Evolutionary conservation across 805 yeast genomes (phyloP), one percentile per base, ranked within the genome.

Genomic region (Maudiozyma bulderi): DNA sequence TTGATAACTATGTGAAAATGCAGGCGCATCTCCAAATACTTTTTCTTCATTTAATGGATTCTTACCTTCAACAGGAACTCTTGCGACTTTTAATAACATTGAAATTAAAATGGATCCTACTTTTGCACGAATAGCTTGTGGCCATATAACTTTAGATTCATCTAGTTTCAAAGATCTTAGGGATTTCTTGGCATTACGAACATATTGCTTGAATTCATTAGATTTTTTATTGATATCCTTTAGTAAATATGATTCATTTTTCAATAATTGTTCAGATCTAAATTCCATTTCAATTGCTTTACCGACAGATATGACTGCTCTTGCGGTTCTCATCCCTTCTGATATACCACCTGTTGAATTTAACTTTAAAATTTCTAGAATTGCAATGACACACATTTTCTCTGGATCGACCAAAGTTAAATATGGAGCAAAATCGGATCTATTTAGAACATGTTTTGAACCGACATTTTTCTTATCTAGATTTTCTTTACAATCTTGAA

Each of bases 1-100:
- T 65, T 87, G 95, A 65, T 86, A 90, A 4, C 88, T 78, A 61
- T 93, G 98, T 52, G 81, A 82, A 59, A 93, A 85, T 0, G 98
- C 98, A 2, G 97, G 96, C 7, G 89, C 91, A 39, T 76, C 71
- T 20, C 90, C 95, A 33, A 68, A 67, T n/a, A 86, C 83, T 1
- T 64, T 63, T 47, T 78, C 68, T 9, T 85, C 84, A 0, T 95
- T 82, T 2, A 79, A 73, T 1, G 97, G 97, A 61, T 91, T 96
- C 1, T 69, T 73, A 43, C 90, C 96, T 37, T 74, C 72, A 3
- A 90, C 96, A 28, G 80, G 76, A 10, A 91, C 84, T 57, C 80
- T 84, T 3, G 97, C 95, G 28, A 84, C 87, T 55, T 86, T 85
- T 59, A 91, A 73, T 48, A 93, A 67, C 56, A 84, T 71, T 2